Base-by-base conservation (phyloP, 768 basidiomycete genomes). In the Amanita pallidorosea region DNA sequence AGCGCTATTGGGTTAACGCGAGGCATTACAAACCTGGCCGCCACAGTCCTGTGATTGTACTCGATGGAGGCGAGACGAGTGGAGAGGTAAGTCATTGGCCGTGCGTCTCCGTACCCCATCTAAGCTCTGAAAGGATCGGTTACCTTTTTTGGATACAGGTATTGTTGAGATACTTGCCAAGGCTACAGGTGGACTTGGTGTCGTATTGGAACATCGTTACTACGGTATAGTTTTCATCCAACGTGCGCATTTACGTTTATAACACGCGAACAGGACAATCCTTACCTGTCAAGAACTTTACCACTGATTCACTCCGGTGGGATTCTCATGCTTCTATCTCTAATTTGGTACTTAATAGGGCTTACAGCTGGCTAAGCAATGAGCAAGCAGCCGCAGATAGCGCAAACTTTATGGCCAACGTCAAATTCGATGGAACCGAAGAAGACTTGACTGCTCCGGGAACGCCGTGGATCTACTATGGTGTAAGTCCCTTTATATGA, bases 51-150 rank as follows among this genome's bases (percentile, higher is more conserved):
- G 89, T 97, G 17, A 85, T 91, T 58, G 79, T 97, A 2, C 68
- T 97, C 15, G 95, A 97, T 63, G 91, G 90, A 1, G 95, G 95
- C 15, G 95, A 97, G 68, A 96, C 93, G 4, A 85, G 79, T 54
- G 95, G 92, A 20, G 81, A 79, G 64, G 77, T 85, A 35, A 57
- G 81, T 43, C 13, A 15, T 42, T n/a, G 34, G 43, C 45, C 3
- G 2, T 9, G 2, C 43, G 8, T 6, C 13, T 9, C 18, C 29
- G 20, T 31, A 27, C 25, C 3, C 23, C 34, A 13, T 15, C 17
- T 4, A 1, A 13, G 12, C 33, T 31, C 38, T 31, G 20, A 15
- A 29, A 76, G 75, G 65, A 73, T 48, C 68, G 77, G 41, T 55
- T 79, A 37, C 67, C 73, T 4, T 87, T 82, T 68, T 65, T 87